These are phyloP conservation scores for Hydrangea macrophylla DNA, from an alignment of 148 eudicot species.

Conservation along the genomic window DNA sequence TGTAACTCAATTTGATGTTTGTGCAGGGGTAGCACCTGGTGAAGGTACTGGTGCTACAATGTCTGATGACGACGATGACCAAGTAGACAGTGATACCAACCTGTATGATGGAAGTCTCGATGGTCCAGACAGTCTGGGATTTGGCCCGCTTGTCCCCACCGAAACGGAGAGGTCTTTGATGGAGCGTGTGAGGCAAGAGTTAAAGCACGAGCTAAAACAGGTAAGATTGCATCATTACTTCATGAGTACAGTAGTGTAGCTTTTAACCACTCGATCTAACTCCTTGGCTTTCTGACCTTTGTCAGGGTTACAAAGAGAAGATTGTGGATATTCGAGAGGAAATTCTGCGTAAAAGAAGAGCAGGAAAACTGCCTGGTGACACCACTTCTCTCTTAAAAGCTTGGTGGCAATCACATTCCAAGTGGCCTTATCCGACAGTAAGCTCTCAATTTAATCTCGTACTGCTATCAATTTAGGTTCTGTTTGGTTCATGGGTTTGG, in stretches of 20 bases:
- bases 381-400: constrained; percentile 87
- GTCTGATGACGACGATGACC: constrained; percentile 95
- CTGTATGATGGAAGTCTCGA: constrained; percentile 73
- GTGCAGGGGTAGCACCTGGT: constrained; percentile 78
- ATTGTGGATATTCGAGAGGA: constrained; percentile 94
- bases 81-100: constrained; percentile 61
- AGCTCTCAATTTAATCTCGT: constrained; percentile 7
- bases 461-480: background rate
- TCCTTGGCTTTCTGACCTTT: constrained; percentile 11
- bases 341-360: constrained; percentile 90
- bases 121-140: constrained; percentile 72
- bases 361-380: constrained; percentile 94
- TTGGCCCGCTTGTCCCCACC: constrained; percentile 79
- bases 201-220: constrained; percentile 84
- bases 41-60: constrained; percentile 95
- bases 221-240: constrained; percentile 21
- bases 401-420: constrained; percentile 98
- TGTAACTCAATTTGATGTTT: constrained; percentile 6
- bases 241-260: background rate
- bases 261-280: background rate
- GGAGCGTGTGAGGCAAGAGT: constrained; percentile 95
- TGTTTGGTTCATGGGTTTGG: too few species aligned
- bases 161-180: constrained; percentile 84
- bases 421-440: constrained; percentile 99
- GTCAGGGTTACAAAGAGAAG: constrained; percentile 88